Evolutionary conservation across 2,329 filamentous ascomycete genomes (phyloP), one percentile per base, ranked within the genome.

Genomic region (Mycocentrospora acerina): DNA sequence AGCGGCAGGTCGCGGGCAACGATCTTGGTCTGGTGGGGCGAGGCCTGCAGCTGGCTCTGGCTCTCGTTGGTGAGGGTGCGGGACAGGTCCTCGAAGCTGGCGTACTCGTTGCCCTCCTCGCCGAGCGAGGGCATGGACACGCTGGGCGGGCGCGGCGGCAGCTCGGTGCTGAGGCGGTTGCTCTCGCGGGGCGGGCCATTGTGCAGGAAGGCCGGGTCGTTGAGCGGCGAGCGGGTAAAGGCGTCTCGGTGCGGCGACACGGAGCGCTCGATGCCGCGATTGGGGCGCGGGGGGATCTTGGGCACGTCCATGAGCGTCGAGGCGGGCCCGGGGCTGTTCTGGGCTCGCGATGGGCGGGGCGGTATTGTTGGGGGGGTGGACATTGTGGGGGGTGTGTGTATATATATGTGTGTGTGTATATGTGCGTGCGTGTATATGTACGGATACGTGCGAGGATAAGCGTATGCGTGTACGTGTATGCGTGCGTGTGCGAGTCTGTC

Each of bases 31-130:
- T 93, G 85, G 57, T 86, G 78, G 8, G 85, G 82, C 4, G 79
- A 77, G 24, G 44, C 51, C 24, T 49, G 55, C 39, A 49, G 56
- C 39, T 53, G 60, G 24, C 39, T 41, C 22, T 46, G 51, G 42
- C 55, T 60, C 40, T 59, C 66, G 17, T 51, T 50, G 4, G 59
- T 54, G 46, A 60, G 55, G 3, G 62, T 62, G 40, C 57, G 60
- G 31, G 57, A 60, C 24, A 67, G 51, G 34, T 66, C 62, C 12
- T 78, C 70, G 53, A 81, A 71, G 57, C 80, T 85, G 35, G 81
- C 88, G 70, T 96, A 96, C 71, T 96, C 91, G 53, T 77, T 82
- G 47, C 91, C 91, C 71, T 96, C 91, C 63, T 96, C 84, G 41
- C 91, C 91, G 38, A 95, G 78, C 1, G 86, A 86, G 12, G 91